phyloP scores from a whole-genome alignment of 805 yeast genomes.

The Sungouiozyma intestinalis region DNA sequence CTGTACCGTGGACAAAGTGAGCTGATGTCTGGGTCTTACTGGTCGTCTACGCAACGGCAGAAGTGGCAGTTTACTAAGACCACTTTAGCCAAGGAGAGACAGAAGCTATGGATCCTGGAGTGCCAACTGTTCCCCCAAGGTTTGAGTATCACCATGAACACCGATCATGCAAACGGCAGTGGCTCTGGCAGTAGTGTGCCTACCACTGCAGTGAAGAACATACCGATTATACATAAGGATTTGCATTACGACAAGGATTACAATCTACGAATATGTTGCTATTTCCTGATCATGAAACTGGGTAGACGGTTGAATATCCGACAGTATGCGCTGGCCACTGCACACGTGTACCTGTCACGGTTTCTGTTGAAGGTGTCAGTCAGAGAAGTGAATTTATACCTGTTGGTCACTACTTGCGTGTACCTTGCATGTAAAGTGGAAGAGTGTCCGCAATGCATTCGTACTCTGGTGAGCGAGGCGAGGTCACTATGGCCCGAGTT shows the following conservation, averaged over 20 bases:
- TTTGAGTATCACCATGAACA: slow-evolving; percentile 26
- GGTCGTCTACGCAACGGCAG: slow-evolving; percentile 73
- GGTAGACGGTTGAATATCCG: slow-evolving; percentile 72
- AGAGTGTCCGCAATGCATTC: slow-evolving; percentile 89
- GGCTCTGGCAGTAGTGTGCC: not conserved
- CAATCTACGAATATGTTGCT: slow-evolving; percentile 68
- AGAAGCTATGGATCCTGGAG: slow-evolving; percentile 31
- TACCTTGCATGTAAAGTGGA: slow-evolving; percentile 90
- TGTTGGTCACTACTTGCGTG: slow-evolving; percentile 72
- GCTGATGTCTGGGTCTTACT: slow-evolving; percentile 70
- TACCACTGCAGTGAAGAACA: slow-evolving; percentile 26
- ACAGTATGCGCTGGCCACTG: slow-evolving; percentile 79
- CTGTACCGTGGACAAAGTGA: too few species aligned
- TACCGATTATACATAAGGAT: slow-evolving; percentile 32
- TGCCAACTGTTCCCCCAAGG: slow-evolving; percentile 28
- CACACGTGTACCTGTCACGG: slow-evolving; percentile 75
- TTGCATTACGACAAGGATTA: slow-evolving; percentile 38
- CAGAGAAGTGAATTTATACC: slow-evolving; percentile 72
- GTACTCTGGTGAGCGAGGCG: slow-evolving; percentile 76
- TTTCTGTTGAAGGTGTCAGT: slow-evolving; percentile 63
- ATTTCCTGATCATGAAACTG: slow-evolving; percentile 59
- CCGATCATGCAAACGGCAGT: slow-evolving; percentile 10
- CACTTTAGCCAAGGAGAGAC: slow-evolving; percentile 38
- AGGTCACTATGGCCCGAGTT: slow-evolving; percentile 90
- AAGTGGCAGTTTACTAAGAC: slow-evolving; percentile 75